Evolutionary conservation across 208 protist species (phyloP).

Genomic region (Tritrichomonas musculus): DNA sequence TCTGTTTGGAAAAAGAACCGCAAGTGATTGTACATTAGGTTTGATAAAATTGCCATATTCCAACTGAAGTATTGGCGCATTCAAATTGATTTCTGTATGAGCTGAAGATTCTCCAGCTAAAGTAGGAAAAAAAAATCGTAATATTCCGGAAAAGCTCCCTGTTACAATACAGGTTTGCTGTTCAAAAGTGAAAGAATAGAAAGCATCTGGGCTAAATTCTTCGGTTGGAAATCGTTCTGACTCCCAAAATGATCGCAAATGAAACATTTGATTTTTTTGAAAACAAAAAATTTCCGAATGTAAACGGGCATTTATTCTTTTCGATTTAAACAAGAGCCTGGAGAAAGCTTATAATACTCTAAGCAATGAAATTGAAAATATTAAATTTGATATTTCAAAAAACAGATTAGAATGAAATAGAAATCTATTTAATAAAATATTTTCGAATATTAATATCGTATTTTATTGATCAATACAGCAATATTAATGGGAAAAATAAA

Average conservation of each 20-base stretch:
- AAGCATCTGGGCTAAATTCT: background rate
- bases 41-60: constrained; percentile 4
- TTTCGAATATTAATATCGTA: too few species aligned
- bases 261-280: too few species aligned
- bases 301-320: too few species aligned
- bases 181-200: background rate
- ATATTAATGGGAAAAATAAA: too few species aligned
- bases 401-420: too few species aligned
- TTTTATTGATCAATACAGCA: too few species aligned
- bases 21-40: background rate
- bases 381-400: too few species aligned
- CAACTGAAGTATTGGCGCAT: background rate
- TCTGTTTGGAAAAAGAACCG: background rate
- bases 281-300: too few species aligned
- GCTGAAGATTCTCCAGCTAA: background rate
- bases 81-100: background rate
- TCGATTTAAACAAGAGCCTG: too few species aligned
- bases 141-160: constrained; percentile 2
- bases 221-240: background rate
- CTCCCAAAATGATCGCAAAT: background rate
- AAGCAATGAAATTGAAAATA: too few species aligned
- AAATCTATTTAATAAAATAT: too few species aligned
- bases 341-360: too few species aligned
- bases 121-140: constrained; percentile 17
- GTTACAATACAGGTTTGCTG: background rate